Evolutionary conservation across 2,329 filamentous ascomycete species (phyloP), one percentile per base, ranked within the genome.

Genomic region (Exserohilum turcica): DNA sequence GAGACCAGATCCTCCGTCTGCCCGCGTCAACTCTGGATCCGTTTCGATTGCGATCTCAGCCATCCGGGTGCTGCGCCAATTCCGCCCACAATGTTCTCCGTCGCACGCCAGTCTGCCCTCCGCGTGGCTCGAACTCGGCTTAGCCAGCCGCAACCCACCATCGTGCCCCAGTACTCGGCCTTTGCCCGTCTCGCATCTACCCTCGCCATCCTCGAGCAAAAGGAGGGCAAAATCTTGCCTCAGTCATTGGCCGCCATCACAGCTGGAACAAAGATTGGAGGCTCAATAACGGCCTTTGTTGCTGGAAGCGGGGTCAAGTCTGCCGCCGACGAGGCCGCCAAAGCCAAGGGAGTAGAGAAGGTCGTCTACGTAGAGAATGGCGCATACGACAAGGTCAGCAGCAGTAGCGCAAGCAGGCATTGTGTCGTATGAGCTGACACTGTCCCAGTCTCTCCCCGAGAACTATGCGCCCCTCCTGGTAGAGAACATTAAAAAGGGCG

Each of bases 401-500:
- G 18, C 42, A 39, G 21, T 7, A 24, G 7, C n/a, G n/a, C 5
- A 21, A 28, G 24, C 37, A 13, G 24, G 5, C 1, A 15, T 19
- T 9, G 9, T 2, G 3, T 4, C 18, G 7, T 19, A 21, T 24
- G n/a, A 12, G 10, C 38, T 64, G 40, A 63, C 57, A 43, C 56
- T 43, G 44, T 24, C 15, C 8, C 31, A 72, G 90, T 91, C 92
- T 43, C 84, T 99, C 2, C 87, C 94, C 46, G 94, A 99, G 79
- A 97, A 91, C 80, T 97, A 85, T 72, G 94, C 93, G n/a, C 90
- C 92, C 50, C 81, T 99, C 40, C 82, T 99, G 35, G 89, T 92
- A 45, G 93, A 97, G 76, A 99, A 97, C 77, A 93, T 97, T 77
- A 96, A 96, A 80, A 94, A 94, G 74, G 92, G 91, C 56, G 90